A percentile compares a stretch with the other conserved stretches of the same genome.
phyloP scores from a whole-genome alignment of 2,329 filamentous ascomycete species.

The Ceratocystis eucalypticola region DNA sequence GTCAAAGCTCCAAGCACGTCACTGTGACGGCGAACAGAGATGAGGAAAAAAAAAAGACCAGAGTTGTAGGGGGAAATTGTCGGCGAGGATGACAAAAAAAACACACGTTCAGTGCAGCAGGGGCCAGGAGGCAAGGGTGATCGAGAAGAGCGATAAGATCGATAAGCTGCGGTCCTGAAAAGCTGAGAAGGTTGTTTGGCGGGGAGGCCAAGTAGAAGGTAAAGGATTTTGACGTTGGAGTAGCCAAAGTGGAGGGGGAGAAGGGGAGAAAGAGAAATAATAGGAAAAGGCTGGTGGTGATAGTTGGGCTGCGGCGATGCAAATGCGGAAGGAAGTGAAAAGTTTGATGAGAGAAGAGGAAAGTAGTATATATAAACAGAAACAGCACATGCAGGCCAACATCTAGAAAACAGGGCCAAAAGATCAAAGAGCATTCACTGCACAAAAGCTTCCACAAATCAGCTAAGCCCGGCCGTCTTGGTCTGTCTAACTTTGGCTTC shows the following conservation, averaged over 20 bases:
- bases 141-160: not conserved
- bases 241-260: not conserved
- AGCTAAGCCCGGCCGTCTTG: not conserved
- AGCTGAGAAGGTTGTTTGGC: not conserved
- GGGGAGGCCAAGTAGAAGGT: not conserved
- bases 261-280: not conserved
- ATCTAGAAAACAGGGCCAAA: not conserved
- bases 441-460: not conserved
- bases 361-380: not conserved
- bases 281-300: not conserved
- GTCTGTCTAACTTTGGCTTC: not conserved
- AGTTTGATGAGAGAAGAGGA: not conserved
- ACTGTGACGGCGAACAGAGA: slow-evolving; percentile 11
- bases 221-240: not conserved
- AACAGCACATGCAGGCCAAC: not conserved
- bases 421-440: not conserved
- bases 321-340: not conserved
- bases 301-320: not conserved
- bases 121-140: not conserved
- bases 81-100: not conserved
- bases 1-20: slow-evolving; percentile 19
- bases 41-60: slow-evolving; percentile 3
- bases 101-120: not conserved
- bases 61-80: not conserved
- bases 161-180: not conserved